Evolutionary conservation across 768 basidiomycete genomes (phyloP).

Genomic region (Lactarius hengduanensis): DNA sequence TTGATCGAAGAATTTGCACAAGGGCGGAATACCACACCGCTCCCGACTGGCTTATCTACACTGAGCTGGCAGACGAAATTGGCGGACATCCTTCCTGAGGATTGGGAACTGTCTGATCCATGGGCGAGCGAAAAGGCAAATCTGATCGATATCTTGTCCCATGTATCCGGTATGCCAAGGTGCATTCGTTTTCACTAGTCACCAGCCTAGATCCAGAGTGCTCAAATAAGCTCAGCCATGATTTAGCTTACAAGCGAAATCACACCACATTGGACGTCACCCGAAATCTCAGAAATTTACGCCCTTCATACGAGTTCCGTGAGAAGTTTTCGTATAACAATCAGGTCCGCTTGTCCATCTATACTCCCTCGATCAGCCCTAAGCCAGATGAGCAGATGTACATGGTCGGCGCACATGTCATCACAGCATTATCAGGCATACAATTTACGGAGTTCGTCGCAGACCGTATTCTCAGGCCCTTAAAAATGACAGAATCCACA

Average conservation of each 20-base stretch:
- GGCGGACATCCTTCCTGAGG: conserved; percentile 1
- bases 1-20: conserved; percentile 4
- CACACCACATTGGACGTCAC: conserved; percentile 12
- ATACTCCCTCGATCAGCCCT: too few relatives aligned
- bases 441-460: conserved; percentile 42
- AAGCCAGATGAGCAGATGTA: conserved; percentile 10
- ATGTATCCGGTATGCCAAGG: conserved; percentile 43
- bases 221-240: too few relatives aligned
- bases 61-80: too few relatives aligned
- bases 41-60: too few relatives aligned
- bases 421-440: conserved; percentile 14
- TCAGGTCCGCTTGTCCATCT: too few relatives aligned
- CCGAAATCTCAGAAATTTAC: conserved; percentile 12
- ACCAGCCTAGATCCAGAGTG: too few relatives aligned
- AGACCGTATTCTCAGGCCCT: conserved; percentile 42
- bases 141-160: conserved; percentile 41
- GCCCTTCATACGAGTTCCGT: too few relatives aligned
- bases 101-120: conserved; percentile 43
- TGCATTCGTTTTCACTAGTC: conserved; percentile 18
- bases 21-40: conserved; percentile 33
- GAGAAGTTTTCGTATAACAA: too few relatives aligned
- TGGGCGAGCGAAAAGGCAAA: conserved; percentile 41
- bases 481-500: conserved; percentile 44
- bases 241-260: too few relatives aligned
- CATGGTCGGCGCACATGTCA: too few relatives aligned